A percentile compares a stretch with the other conserved stretches of the same genome.
These are phyloP conservation scores for Lasiodiplodia sp. DNA, from an alignment of 2,329 filamentous ascomycete species.

Conservation along the genomic window DNA sequence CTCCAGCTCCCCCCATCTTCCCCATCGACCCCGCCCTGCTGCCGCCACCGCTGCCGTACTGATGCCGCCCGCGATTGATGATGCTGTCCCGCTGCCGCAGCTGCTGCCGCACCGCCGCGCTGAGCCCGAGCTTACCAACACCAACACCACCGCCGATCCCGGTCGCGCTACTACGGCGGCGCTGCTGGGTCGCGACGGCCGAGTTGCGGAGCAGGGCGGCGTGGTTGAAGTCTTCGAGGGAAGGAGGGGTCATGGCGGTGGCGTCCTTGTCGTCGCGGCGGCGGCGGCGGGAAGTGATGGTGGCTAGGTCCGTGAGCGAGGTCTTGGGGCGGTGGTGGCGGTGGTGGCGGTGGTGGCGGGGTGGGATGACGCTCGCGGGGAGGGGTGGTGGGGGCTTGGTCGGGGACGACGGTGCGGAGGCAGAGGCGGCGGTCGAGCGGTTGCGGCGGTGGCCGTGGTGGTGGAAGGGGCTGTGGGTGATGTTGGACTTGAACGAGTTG, in stretches of 20 bases:
- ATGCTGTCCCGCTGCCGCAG: constrained; percentile 15
- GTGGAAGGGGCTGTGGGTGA: constrained; percentile 23
- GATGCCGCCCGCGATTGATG: constrained; percentile 24
- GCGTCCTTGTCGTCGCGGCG: neutral
- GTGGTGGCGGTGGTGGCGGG: neutral
- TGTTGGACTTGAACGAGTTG: constrained; percentile 7
- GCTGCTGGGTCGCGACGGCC: constrained; percentile 4
- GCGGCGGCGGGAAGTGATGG: neutral
- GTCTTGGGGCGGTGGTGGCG: neutral
- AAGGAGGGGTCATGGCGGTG: neutral
- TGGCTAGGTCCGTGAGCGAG: constrained; percentile 12
- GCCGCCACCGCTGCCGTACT: neutral
- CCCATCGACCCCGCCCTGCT: neutral
- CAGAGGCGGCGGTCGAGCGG: neutral
- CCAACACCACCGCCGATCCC: neutral
- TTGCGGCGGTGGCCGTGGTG: constrained; percentile 1
- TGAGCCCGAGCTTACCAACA: neutral
- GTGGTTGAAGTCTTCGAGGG: constrained; percentile 19
- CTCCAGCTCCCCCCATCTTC: neutral
- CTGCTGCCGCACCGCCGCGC: constrained; percentile 26
- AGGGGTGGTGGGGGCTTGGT: neutral
- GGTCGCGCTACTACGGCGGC: neutral
- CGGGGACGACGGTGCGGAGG: neutral
- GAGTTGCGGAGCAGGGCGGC: constrained; percentile 13
- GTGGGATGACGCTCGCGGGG: neutral